Conservation (phyloP, 108 stramenopile species). For the Skeletonema grethae region DNA sequence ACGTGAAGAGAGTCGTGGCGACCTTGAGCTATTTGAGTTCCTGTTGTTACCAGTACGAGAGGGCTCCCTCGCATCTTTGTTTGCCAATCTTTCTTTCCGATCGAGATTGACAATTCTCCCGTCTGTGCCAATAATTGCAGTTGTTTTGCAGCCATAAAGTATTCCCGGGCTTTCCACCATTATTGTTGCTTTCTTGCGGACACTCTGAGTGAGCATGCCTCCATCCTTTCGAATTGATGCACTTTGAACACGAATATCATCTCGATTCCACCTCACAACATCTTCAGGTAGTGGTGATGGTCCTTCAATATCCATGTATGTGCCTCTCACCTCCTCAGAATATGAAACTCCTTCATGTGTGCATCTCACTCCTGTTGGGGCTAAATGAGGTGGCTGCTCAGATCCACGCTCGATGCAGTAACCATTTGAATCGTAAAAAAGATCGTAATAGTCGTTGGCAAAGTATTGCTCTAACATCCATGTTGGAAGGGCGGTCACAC, state of each 20-base stretch:
- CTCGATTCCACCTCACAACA: slow-evolving; percentile 41
- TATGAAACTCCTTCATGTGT: slow-evolving; percentile 64
- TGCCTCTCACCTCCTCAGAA: slow-evolving; percentile 52
- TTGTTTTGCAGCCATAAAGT: slow-evolving; percentile 18
- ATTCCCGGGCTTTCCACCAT: slow-evolving; percentile 31
- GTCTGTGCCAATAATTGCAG: slow-evolving; percentile 21
- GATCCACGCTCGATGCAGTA: slow-evolving; percentile 86
- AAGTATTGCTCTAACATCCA: slow-evolving; percentile 91
- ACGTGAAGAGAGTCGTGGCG: slow-evolving; percentile 52
- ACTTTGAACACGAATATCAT: slow-evolving; percentile 35
- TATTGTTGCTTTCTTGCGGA: slow-evolving; percentile 22
- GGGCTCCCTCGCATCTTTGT: neutral
- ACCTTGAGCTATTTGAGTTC: slow-evolving; percentile 7
- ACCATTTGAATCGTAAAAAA: slow-evolving; percentile 74
- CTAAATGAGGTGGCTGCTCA: slow-evolving; percentile 78
- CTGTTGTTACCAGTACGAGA: slow-evolving; percentile 7
- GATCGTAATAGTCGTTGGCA: slow-evolving; percentile 89
- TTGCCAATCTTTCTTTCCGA: neutral
- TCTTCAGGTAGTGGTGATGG: slow-evolving; percentile 57
- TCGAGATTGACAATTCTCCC: slow-evolving; percentile 21
- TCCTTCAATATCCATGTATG: slow-evolving; percentile 53
- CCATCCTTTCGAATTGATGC: slow-evolving; percentile 23
- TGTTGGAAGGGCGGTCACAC: neutral
- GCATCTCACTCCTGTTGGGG: slow-evolving; percentile 72
- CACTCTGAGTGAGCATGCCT: slow-evolving; percentile 31